A percentile compares a stretch with the other conserved stretches of the same genome.
Evolutionary conservation across 768 basidiomycete species (phyloP).

Genomic region (Mycena filopes): DNA sequence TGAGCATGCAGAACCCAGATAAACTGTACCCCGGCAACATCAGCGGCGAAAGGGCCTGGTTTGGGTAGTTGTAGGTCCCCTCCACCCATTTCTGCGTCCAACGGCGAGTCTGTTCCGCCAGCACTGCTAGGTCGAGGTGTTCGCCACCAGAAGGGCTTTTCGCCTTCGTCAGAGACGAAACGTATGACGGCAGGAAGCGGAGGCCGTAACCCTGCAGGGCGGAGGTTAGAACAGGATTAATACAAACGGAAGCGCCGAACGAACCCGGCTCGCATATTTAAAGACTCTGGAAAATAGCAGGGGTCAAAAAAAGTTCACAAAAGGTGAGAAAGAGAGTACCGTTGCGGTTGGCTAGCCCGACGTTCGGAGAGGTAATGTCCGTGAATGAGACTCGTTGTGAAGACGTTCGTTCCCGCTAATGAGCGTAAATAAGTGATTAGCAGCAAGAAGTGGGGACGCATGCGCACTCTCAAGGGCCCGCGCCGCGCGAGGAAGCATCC

Average conservation of each 20-base stretch:
- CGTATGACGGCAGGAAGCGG: constrained; percentile 12
- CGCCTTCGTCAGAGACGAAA: background rate
- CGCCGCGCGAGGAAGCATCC: constrained; percentile 23
- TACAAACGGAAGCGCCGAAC: too few species aligned
- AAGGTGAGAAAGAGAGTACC: background rate
- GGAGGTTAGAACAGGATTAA: background rate
- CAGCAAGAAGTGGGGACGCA: too few species aligned
- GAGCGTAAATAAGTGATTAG: too few species aligned
- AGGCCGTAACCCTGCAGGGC: constrained; percentile 6
- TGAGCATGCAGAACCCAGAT: constrained; percentile 11
- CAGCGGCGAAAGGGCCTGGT: background rate
- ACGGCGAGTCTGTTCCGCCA: background rate
- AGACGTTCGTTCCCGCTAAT: constrained; percentile 19
- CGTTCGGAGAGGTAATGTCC: constrained; percentile 23
- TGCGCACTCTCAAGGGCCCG: constrained; percentile 22
- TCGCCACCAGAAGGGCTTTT: background rate
- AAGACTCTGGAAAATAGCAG: constrained; percentile 7
- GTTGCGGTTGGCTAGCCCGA: constrained; percentile 15
- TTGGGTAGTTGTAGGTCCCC: background rate
- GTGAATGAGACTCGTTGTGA: constrained; percentile 23
- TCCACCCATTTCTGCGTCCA: background rate
- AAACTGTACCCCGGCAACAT: background rate
- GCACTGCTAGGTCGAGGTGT: background rate
- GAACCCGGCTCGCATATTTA: constrained; percentile 20
- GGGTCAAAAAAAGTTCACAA: background rate